Percentiles rank a stretch among this genome's conserved stretches.
Evolutionary conservation across 2,329 filamentous ascomycete species (phyloP).

Genomic region (Arthrobotrys sphaeroides): DNA sequence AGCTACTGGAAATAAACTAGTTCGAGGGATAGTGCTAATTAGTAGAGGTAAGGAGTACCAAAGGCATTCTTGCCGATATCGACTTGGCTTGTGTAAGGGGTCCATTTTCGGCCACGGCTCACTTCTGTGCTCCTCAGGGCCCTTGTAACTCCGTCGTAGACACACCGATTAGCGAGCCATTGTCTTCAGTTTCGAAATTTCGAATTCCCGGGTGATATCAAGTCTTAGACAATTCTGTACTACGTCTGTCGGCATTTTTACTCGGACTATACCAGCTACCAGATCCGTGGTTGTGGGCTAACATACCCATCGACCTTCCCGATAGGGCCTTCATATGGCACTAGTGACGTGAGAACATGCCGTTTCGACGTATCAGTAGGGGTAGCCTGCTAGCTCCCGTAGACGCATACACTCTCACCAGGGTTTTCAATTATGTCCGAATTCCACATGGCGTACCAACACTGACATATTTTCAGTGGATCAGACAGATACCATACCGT

Average conservation of each 20-base stretch:
- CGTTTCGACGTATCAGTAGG: neutral
- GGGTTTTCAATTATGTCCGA: neutral
- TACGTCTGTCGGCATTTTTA: no score
- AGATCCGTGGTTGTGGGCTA: constrained; percentile 1
- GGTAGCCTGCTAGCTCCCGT: neutral
- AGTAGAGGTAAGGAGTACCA: no score
- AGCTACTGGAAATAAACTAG: neutral
- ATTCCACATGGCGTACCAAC: neutral
- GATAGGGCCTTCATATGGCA: neutral
- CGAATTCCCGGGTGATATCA: no score
- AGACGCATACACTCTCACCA: neutral
- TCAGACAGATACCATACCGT: no score
- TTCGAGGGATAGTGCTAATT: neutral
- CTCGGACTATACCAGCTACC: constrained; percentile 1
- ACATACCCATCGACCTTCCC: neutral
- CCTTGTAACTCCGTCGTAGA: no score
- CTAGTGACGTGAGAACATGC: neutral
- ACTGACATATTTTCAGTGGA: neutral
- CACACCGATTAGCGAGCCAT: no score
- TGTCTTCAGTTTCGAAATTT: no score
- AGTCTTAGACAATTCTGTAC: no score
- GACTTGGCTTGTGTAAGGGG: no score
- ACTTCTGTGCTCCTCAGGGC: no score
- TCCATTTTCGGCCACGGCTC: no score
- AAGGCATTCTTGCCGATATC: no score